Conservation (phyloP, 768 basidiomycete species). For the Hysterangium stoloniferum region DNA sequence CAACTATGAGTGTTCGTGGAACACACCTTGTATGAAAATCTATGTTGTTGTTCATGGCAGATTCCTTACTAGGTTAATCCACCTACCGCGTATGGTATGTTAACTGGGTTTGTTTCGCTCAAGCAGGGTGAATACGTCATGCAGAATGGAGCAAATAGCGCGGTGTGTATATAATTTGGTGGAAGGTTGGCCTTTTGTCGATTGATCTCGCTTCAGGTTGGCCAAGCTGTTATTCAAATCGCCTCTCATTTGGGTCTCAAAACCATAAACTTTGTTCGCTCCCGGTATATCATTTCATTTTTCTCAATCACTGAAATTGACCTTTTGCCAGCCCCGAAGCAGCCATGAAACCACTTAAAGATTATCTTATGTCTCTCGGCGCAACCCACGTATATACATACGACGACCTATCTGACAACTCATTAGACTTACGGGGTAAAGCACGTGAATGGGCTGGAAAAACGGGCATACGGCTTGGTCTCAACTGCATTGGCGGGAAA, state of each 20-base stretch:
- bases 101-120: constrained; percentile 59
- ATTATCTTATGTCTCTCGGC: constrained; percentile 50
- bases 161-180: constrained; percentile 34
- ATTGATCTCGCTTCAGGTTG: constrained; percentile 39
- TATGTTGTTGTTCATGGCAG: not conserved
- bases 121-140: constrained; percentile 70
- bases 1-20: constrained; percentile 58
- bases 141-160: constrained; percentile 83
- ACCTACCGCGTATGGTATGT: constrained; percentile 77
- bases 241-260: constrained; percentile 62
- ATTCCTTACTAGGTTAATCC: constrained; percentile 56
- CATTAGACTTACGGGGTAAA: constrained; percentile 33
- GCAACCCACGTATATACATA: constrained; percentile 76
- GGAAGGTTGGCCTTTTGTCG: not conserved
- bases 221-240: constrained; percentile 82
- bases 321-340: constrained; percentile 31
- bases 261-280: constrained; percentile 76
- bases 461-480: constrained; percentile 40
- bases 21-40: not conserved
- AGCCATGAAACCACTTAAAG: constrained; percentile 41
- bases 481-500: constrained; percentile 60
- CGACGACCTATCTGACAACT: constrained; percentile 57
- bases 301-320: not conserved
- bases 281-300: constrained; percentile 40
- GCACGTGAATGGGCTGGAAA: constrained; percentile 59